Evolutionary conservation across 768 basidiomycete species (phyloP).

Genomic region (Piloderma croceum): DNA sequence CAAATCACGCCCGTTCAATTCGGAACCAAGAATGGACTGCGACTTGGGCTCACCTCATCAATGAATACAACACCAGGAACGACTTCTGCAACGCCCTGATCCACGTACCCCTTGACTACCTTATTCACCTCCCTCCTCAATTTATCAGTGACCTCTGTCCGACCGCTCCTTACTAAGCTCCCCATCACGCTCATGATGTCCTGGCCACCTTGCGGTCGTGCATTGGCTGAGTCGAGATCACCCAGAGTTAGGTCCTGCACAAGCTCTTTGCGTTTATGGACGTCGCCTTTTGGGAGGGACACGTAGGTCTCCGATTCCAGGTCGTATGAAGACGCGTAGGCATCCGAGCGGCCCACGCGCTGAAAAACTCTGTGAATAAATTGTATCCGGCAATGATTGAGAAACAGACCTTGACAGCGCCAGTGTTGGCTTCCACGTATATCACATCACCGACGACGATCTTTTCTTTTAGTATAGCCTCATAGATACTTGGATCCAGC

Average conservation of each 20-base stretch:
- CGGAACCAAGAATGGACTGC: conserved; percentile 2
- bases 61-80: conserved; percentile 98
- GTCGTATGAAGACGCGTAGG: conserved; percentile 96
- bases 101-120: conserved; percentile 94
- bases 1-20: neutral
- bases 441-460: conserved; percentile 96
- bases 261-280: conserved; percentile 92
- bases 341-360: conserved; percentile 95
- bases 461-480: conserved; percentile 95
- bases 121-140: conserved; percentile 93
- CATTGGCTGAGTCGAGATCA: conserved; percentile 94
- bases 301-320: conserved; percentile 98
- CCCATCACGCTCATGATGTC: conserved; percentile 99
- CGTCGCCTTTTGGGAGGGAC: conserved; percentile 92
- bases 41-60: conserved; percentile 69
- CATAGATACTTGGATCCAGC: conserved; percentile 92
- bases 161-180: conserved; percentile 80
- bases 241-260: conserved; percentile 94
- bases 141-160: conserved; percentile 98
- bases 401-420: conserved; percentile 82
- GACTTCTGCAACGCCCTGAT: conserved; percentile 96
- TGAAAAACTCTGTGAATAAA: conserved; percentile 26
- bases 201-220: conserved; percentile 91
- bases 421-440: conserved; percentile 89
- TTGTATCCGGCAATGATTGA: no score